Evolutionary conservation across 768 basidiomycete genomes (phyloP).

Genomic region (Amanita jacksonii): DNA sequence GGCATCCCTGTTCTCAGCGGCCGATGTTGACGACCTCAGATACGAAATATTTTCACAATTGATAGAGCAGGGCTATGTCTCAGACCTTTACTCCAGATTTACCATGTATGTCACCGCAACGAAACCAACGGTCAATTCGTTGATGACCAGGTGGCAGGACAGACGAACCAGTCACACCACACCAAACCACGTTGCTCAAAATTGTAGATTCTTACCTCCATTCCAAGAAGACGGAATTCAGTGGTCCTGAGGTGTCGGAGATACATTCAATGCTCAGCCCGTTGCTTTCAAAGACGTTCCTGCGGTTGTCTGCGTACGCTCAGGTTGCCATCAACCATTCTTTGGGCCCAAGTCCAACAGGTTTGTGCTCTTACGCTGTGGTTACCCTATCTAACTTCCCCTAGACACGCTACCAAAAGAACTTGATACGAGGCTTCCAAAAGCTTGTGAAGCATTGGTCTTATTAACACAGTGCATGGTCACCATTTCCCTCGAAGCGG

Average conservation of each 20-base stretch:
- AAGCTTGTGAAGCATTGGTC: slow-evolving; percentile 73
- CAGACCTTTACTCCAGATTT: slow-evolving; percentile 51
- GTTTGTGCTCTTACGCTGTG: neutral
- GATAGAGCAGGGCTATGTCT: slow-evolving; percentile 49
- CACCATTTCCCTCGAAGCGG: slow-evolving; percentile 48
- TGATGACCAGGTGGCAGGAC: slow-evolving; percentile 26
- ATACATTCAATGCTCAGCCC: slow-evolving; percentile 37
- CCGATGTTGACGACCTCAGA: slow-evolving; percentile 23
- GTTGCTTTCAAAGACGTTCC: slow-evolving; percentile 55
- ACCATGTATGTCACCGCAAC: slow-evolving; percentile 38
- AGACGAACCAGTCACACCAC: slow-evolving; percentile 70
- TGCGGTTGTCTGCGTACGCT: slow-evolving; percentile 50
- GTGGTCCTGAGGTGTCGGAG: slow-evolving; percentile 20
- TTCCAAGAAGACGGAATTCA: slow-evolving; percentile 26
- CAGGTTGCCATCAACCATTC: slow-evolving; percentile 41
- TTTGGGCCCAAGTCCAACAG: slow-evolving; percentile 17
- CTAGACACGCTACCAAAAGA: slow-evolving; percentile 21
- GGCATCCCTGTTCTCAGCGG: slow-evolving; percentile 8
- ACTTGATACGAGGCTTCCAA: slow-evolving; percentile 65
- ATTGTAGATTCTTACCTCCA: slow-evolving; percentile 80
- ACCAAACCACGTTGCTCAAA: slow-evolving; percentile 83
- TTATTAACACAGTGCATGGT: slow-evolving; percentile 70
- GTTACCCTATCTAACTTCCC: neutral
- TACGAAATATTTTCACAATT: slow-evolving; percentile 58
- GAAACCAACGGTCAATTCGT: neutral